Evolutionary conservation across 2,329 filamentous ascomycete species (phyloP).

Genomic region (Fusarium palustre): DNA sequence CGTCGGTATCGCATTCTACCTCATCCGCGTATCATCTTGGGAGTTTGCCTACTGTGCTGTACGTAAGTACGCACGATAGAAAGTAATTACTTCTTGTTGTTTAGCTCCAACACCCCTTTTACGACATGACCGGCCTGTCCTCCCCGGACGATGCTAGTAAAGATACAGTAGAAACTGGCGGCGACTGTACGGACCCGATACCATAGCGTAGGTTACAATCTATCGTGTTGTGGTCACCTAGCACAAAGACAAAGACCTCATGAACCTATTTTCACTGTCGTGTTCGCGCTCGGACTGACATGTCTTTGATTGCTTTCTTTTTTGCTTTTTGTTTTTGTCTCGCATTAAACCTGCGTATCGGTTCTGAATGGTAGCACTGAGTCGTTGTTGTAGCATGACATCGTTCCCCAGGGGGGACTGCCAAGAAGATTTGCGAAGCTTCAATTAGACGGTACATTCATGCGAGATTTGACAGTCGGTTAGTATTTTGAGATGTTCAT

Average conservation of each 20-base stretch:
- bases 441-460: constrained; percentile 37
- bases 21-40: constrained; percentile 37
- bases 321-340: constrained; percentile 16
- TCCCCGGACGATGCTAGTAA: constrained; percentile 37
- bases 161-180: constrained; percentile 8
- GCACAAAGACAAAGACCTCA: constrained; percentile 6
- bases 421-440: constrained; percentile 35
- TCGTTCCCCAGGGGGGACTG: constrained; percentile 18
- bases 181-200: constrained; percentile 4
- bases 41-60: constrained; percentile 5
- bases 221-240: constrained; percentile 5
- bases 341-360: constrained; percentile 4
- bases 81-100: constrained; percentile 11
- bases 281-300: constrained; percentile 19
- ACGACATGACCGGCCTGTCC: constrained; percentile 27
- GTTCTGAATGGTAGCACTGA: constrained; percentile 3
- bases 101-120: constrained; percentile 25
- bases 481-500: background rate
- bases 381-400: constrained; percentile 2
- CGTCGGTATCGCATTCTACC: constrained; percentile 7
- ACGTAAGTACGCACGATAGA: background rate
- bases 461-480: constrained; percentile 22
- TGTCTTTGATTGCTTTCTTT: constrained; percentile 28
- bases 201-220: constrained; percentile 3
- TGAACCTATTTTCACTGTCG: constrained; percentile 1